Base-by-base conservation (phyloP, 306 rosid species). In the Casuarina cunninghamiana region DNA sequence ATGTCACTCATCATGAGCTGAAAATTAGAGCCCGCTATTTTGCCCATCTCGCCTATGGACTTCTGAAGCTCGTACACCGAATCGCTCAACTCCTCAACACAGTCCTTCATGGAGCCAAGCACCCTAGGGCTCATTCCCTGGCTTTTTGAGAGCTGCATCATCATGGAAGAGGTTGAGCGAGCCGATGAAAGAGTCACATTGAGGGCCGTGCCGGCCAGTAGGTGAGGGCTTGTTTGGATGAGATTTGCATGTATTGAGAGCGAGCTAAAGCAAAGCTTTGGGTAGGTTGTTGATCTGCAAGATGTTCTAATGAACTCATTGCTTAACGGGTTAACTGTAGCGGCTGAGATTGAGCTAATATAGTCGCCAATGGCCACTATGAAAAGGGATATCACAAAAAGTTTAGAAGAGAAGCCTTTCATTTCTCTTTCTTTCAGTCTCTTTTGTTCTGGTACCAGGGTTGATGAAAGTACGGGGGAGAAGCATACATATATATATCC, bases 271-370 rank as follows among this genome's bases (percentile, higher is more conserved):
- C 98, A 94, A 2, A 94, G 92, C 17, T 73, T 79, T 15, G 88
- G 95, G 80, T 94, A 94, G 2, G 82, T 81, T 41, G 98, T 92
- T 74, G 82, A 80, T 2, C 80, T 79, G 39, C 98, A 94, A 6
- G 95, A 92, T n/a, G 63, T 79, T 86, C 78, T 92, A 0, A 94
- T 87, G 90, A 92, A 94, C 32, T 81, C 72, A 0, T 83, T 83
- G 84, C 68, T 85, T 26, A 68, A 71, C 62, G 77, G 67, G 71
- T 82, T 82, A 48, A 57, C 45, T 57, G 76, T 75, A 43, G 69
- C 73, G 2, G 83, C 84, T 57, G 16, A 68, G 81, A 53, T 13
- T 65, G 76, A 35, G 73, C 43, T 32, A n/a, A 37, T 45, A 82
- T 44, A 54, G 39, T 70, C 65, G 58, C 48, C 50, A 53, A 70